Evolutionary conservation across 73 alveolate species (phyloP), one percentile per base, ranked within the genome.

Genomic region (Paraurostyla sp.): DNA sequence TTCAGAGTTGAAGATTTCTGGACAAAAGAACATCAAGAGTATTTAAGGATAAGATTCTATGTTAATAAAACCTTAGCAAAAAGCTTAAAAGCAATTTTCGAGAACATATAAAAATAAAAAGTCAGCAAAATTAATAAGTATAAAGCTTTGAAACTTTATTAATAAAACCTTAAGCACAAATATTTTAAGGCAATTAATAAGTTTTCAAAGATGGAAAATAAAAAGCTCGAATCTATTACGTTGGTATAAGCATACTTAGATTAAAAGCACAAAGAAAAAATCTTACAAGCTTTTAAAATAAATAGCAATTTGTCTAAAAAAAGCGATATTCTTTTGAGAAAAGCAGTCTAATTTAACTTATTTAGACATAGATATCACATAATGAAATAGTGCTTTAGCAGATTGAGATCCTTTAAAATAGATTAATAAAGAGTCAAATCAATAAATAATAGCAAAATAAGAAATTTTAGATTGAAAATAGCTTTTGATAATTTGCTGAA

Each of bases 141-240:
- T 18, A 60, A 60, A 6, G 82, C 82, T 65, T 18, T 2, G 9
- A 36, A 65, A 15, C 23, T 18, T 32, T 22, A 18, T 6, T 18
- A 38, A n/a, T 35, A 7, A 6, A 15, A 7, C 23, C 3, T 65
- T 1, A 65, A 65, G 38, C 18, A 30, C 0, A 32, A 58, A 32
- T 65, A 38, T 65, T 65, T 38, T 38, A 36, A 38, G 13, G 58
- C 54, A 6, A 32, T 65, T 16, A 20, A 11, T 2, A 16, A 65
- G 7, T 65, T 65, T 40, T 65, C 82, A 15, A 65, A 38, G 25
- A 65, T 65, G 82, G 60, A 65, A 36, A 65, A 65, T 22, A 65
- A 65, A 22, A 65, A 65, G 41, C 58, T 65, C 4, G 41, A 65
- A 65, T 35, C 82, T 11, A 65, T 65, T 1, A 65, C 16, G 18